Percentiles rank a stretch among this genome's conserved stretches.
These are phyloP conservation scores for Coemansia sp. DNA, from an alignment of 371 early-diverging fungal species.

Conservation along the genomic window DNA sequence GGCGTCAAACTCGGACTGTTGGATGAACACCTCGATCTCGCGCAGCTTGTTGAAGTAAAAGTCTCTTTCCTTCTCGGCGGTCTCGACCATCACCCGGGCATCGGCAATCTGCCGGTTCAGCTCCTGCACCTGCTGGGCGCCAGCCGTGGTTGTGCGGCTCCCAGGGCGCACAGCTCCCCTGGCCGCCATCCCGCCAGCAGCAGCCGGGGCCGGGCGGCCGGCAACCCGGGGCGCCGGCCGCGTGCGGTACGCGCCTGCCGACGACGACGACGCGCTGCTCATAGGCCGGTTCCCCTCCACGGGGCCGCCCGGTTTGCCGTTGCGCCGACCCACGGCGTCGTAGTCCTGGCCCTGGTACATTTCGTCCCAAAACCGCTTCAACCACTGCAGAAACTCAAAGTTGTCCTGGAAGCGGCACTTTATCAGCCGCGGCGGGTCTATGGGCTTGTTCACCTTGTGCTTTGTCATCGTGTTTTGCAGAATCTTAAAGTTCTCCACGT, in stretches of 20 bases:
- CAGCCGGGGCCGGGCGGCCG: conserved; percentile 15
- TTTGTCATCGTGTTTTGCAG: conserved; percentile 79
- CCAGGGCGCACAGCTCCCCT: conserved; percentile 56
- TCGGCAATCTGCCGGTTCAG: conserved; percentile 72
- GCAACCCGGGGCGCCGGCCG: conserved; percentile 31
- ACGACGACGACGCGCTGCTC: conserved; percentile 47
- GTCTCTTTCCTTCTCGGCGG: conserved; percentile 92
- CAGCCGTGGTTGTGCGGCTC: conserved; percentile 15
- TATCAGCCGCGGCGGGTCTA: conserved; percentile 82
- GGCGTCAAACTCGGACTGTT: conserved; percentile 62
- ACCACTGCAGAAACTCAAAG: conserved; percentile 94
- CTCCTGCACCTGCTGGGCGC: conserved; percentile 60
- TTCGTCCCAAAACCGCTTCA: conserved; percentile 85
- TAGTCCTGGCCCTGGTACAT: conserved; percentile 80
- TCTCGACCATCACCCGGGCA: conserved; percentile 78
- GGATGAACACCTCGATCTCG: conserved; percentile 88
- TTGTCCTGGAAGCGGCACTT: conserved; percentile 97
- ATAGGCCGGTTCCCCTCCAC: conserved; percentile 32
- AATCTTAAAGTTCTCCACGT: conserved; percentile 86
- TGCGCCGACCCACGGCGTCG: conserved; percentile 79
- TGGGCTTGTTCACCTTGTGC: conserved; percentile 71
- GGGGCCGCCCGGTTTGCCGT: conserved; percentile 53
- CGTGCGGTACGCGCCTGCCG: conserved; percentile 49
- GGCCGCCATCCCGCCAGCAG: conserved; percentile 16
- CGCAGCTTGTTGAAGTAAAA: conserved; percentile 92